These are phyloP conservation scores for Adansonia digitata DNA, from an alignment of 345 rosid species.

Conservation along the genomic window DNA sequence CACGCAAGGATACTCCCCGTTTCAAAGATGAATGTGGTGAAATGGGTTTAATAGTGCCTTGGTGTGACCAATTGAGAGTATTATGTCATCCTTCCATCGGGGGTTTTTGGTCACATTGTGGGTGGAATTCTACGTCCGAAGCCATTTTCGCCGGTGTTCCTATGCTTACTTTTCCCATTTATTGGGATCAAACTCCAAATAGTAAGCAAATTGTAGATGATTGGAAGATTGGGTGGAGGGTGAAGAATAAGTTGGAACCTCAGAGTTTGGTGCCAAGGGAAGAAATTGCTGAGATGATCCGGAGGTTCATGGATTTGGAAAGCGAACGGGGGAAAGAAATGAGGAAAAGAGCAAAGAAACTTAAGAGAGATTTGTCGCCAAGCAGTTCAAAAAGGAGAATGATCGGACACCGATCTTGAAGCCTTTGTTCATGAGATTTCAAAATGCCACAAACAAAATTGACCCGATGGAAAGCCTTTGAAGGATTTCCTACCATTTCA, in stretches of 20 bases:
- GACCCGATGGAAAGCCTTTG: not conserved
- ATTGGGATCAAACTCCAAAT: conserved; percentile 44
- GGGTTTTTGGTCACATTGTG: conserved; percentile 69
- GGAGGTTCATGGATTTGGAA: conserved; percentile 24
- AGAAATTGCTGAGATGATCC: conserved; percentile 24
- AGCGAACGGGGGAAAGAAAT: conserved; percentile 23
- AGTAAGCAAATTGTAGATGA: conserved; percentile 52
- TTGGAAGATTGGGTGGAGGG: conserved; percentile 54
- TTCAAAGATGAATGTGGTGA: conserved; percentile 14
- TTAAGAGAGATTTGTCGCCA: conserved; percentile 17
- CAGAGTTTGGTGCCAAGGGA: conserved; percentile 31
- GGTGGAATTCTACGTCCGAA: conserved; percentile 62
- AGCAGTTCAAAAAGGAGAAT: conserved; percentile 31
- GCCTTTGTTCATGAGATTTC: conserved; percentile 31
- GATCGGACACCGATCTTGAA: conserved; percentile 31
- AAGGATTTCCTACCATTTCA: not conserved
- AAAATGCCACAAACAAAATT: not conserved
- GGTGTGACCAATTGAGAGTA: conserved; percentile 60
- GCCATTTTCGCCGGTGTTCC: conserved; percentile 48
- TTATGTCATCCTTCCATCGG: conserved; percentile 45
- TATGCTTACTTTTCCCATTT: conserved; percentile 42
- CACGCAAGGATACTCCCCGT: conserved; percentile 13
- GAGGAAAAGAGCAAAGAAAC: conserved; percentile 25
- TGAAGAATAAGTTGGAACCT: conserved; percentile 6
- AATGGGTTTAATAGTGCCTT: conserved; percentile 35